Base-by-base conservation (phyloP, 495 filamentous ascomycete species). In the Hyaloscypha bicolor region DNA sequence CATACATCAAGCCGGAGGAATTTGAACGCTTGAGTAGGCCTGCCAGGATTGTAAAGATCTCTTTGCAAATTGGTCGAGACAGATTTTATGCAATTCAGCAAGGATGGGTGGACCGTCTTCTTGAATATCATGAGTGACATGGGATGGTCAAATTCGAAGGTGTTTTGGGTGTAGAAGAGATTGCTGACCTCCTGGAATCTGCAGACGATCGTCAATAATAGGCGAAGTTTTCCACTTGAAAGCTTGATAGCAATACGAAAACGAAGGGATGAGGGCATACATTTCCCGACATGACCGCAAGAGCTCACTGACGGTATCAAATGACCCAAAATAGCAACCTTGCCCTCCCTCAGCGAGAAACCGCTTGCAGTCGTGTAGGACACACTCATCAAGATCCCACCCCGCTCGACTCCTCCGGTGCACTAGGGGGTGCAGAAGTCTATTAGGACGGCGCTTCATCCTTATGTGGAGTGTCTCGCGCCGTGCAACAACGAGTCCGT, bases 251-350 rank as follows among this genome's bases (percentile, higher is more conserved):
- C 33, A 9, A 37, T 37, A 37, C 9, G 42, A 16, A 45, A 16
- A 45, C 3, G 14, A 16, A 12, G 42, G 42, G 14, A 45, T 45
- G 14, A 9, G 6, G 42, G 14, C 42, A 8, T 37, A 64, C 62
- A 64, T 64, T 30, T 64, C 62, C 12, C 37, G 51, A 64, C 62
- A 64, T n/a, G 51, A 22, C 2, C 6, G n/a, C 30, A 64, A 57
- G 2, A 64, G 30, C 19, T 45, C 62, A 21, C 62, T 35, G 30
- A 64, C 29, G n/a, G 11, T 5, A 35, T 55, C 45, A n/a, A 64
- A 64, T 4, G 25, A n/a, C 2, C 62, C 62, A 35, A 55, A 64
- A 31, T 64, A 57, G 21, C 6, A 31, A 4, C 62, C 62, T 33
- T 56, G 35, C 51, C 45, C 53, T 16, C 55, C 30, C 35, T 64